phyloP scores from a whole-genome alignment of 129 eudicot genomes.

The Kitagawia praeruptora region DNA sequence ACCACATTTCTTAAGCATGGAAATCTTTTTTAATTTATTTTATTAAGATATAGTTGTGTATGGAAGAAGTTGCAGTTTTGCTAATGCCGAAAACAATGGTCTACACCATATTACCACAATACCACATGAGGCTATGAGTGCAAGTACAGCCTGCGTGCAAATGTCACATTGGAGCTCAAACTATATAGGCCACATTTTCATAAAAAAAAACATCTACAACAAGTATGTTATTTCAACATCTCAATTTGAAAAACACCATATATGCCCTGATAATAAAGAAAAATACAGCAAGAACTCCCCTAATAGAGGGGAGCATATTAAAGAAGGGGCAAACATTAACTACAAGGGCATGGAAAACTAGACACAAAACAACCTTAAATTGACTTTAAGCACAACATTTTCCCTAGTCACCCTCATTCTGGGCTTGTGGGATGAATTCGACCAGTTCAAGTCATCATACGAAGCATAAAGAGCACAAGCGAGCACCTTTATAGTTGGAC shows the following conservation, averaged over 20 bases:
- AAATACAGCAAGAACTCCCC: background rate
- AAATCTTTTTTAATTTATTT: too few species aligned
- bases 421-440: background rate
- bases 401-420: background rate
- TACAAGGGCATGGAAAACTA: background rate
- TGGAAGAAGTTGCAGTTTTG: background rate
- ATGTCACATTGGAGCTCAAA: background rate
- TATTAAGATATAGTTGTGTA: background rate
- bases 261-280: background rate
- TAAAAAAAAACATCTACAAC: background rate
- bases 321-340: background rate
- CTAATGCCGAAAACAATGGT: background rate
- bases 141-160: background rate
- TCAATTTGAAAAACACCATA: background rate
- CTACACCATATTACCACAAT: background rate
- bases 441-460: constrained; percentile 4
- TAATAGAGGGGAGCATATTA: background rate
- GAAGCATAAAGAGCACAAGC: background rate
- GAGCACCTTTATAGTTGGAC: constrained; percentile 57
- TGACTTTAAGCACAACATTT: background rate
- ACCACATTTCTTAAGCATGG: too few species aligned
- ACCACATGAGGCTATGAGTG: background rate
- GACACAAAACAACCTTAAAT: background rate
- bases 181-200: background rate
- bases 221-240: background rate